Evolutionary conservation across 257 asterid species (phyloP).

Genomic region (Solanum etuberosum): DNA sequence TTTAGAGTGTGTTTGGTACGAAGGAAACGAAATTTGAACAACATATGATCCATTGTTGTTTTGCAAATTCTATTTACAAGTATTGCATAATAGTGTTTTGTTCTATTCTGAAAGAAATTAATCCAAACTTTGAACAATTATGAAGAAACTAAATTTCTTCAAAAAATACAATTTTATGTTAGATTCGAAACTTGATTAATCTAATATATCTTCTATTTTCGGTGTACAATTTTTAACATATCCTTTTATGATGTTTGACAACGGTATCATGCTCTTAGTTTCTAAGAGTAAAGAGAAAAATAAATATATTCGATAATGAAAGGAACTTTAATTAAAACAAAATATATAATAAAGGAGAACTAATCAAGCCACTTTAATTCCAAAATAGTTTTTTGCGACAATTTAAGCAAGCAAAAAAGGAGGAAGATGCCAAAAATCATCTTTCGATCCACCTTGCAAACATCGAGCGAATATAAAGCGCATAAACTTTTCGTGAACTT

Average conservation of each 20-base stretch:
- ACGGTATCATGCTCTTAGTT: background rate
- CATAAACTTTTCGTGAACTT: background rate
- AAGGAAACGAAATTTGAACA: no score
- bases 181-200: background rate
- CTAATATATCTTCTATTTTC: background rate
- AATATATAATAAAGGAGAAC: background rate
- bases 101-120: background rate
- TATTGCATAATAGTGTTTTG: background rate
- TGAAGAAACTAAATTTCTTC: background rate
- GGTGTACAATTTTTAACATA: no score
- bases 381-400: background rate
- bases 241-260: background rate
- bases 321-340: background rate
- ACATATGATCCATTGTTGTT: no score
- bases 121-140: background rate
- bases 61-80: background rate
- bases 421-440: no score
- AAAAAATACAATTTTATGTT: background rate
- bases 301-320: background rate
- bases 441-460: no score
- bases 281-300: no score
- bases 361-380: background rate
- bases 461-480: no score
- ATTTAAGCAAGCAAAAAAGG: no score
- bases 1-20: no score